A percentile compares a stretch with the other conserved stretches of the same genome.
phyloP scores from a whole-genome alignment of 306 rosid genomes.

The Dalbergia cochinchinensis region DNA sequence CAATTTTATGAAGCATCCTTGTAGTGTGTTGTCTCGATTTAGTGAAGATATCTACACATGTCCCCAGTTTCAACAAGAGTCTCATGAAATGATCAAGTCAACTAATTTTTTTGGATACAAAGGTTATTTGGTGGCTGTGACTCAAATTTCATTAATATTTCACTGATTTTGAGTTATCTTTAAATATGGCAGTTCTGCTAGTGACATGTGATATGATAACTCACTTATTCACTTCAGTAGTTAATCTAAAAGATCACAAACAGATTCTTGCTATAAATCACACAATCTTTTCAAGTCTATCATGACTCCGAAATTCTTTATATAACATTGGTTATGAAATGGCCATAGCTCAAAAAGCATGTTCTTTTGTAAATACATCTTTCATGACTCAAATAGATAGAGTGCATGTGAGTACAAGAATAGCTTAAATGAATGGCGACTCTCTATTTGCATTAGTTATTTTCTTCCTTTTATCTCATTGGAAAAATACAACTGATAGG shows the following conservation, averaged over 20 bases:
- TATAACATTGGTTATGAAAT: constrained; percentile 9
- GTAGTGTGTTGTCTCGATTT: too few relatives aligned
- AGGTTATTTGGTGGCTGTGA: too few relatives aligned
- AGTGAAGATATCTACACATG: too few relatives aligned
- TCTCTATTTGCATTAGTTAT: background rate
- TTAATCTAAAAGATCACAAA: background rate
- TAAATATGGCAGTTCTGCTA: too few relatives aligned
- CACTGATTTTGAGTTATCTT: too few relatives aligned
- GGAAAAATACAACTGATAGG: too few relatives aligned
- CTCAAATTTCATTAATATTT: too few relatives aligned
- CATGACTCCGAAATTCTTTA: background rate
- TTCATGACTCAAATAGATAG: background rate
- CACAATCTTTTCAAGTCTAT: constrained; percentile 25
- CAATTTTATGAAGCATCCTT: too few relatives aligned
- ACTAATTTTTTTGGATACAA: too few relatives aligned
- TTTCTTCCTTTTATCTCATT: too few relatives aligned
- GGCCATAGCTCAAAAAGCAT: background rate
- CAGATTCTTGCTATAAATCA: constrained; percentile 15
- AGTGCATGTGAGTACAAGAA: background rate
- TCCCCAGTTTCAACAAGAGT: constrained; percentile 29
- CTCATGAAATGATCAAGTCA: too few relatives aligned
- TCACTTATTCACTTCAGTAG: background rate
- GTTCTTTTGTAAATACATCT: background rate
- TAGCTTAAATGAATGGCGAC: constrained; percentile 19
- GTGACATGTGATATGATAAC: too few relatives aligned